Evolutionary conservation across 1,284 basidiomycete genomes (phyloP).

Genomic region (Pyrrhoderma lamaoense): DNA sequence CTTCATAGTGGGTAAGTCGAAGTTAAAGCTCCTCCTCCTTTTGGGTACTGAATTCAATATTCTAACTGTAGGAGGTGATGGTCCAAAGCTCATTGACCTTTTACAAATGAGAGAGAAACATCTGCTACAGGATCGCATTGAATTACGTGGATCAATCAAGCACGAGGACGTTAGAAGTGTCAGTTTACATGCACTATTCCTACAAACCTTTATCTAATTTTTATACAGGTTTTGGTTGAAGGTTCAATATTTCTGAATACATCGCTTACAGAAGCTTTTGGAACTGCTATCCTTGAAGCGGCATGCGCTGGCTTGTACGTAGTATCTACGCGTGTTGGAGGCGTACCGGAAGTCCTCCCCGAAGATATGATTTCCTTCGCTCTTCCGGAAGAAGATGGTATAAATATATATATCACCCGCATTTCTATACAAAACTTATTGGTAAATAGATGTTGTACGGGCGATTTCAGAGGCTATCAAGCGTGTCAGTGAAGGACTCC

Average conservation of each 20-base stretch:
- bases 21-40: not conserved
- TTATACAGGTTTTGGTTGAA: constrained; percentile 66
- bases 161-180: constrained; percentile 82
- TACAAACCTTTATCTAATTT: not conserved
- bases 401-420: constrained; percentile 3
- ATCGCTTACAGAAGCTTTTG: constrained; percentile 94
- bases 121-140: constrained; percentile 84
- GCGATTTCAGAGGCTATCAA: constrained; percentile 78
- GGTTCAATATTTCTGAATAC: constrained; percentile 95
- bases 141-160: constrained; percentile 76
- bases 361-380: constrained; percentile 93
- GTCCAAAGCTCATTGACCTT: constrained; percentile 91
- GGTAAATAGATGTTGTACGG: constrained; percentile 66
- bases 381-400: constrained; percentile 76
- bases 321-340: constrained; percentile 90
- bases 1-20: constrained; percentile 74
- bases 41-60: not conserved
- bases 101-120: constrained; percentile 94
- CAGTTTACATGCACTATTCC: constrained; percentile 24
- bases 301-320: constrained; percentile 93
- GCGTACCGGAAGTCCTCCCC: constrained; percentile 93
- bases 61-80: constrained; percentile 77
- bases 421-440: not conserved
- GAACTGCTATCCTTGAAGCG: constrained; percentile 93
- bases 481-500: constrained; percentile 59